Percentiles rank a stretch among this genome's conserved stretches.
These are phyloP conservation scores for Plasmodium malariae DNA, from an alignment of 169 alveolate genomes.

Conservation along the genomic window DNA sequence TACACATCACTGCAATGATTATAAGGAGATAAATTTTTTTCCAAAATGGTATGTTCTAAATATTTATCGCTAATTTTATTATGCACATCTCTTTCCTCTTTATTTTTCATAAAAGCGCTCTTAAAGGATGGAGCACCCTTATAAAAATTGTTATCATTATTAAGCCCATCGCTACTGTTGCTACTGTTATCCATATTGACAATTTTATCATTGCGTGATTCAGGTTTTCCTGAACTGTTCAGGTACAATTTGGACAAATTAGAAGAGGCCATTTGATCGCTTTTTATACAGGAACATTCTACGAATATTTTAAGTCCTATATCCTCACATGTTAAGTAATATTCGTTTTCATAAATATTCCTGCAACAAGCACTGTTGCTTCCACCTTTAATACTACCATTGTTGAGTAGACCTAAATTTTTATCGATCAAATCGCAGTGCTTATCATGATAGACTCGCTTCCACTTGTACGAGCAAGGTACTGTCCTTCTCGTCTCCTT, in stretches of 20 bases:
- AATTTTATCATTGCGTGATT: not conserved
- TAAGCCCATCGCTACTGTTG: too few species aligned
- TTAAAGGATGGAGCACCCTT: slow-evolving; percentile 29
- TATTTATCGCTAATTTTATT: not conserved
- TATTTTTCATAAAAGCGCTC: slow-evolving; percentile 3
- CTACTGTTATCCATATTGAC: too few species aligned
- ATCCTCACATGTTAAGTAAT: slow-evolving; percentile 55
- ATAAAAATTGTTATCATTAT: slow-evolving; percentile 2
- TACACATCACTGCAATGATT: not conserved
- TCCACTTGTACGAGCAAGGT: slow-evolving; percentile 52
- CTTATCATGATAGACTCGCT: slow-evolving; percentile 9
- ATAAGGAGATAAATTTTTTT: not conserved
- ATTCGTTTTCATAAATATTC: slow-evolving; percentile 18
- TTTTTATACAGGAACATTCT: slow-evolving; percentile 36
- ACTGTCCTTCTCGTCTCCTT: slow-evolving; percentile 36
- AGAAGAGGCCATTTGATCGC: not conserved
- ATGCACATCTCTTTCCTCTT: not conserved
- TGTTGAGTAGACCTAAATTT: not conserved
- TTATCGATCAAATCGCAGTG: slow-evolving; percentile 1
- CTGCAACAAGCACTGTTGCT: not conserved
- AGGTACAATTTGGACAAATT: not conserved
- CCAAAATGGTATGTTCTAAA: not conserved
- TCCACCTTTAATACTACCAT: not conserved
- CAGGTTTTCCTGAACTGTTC: not conserved
- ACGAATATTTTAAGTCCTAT: slow-evolving; percentile 59